These are phyloP conservation scores for Bothriochloa decipiens DNA, from an alignment of 176 grass and related monocot species.

Conservation along the genomic window DNA sequence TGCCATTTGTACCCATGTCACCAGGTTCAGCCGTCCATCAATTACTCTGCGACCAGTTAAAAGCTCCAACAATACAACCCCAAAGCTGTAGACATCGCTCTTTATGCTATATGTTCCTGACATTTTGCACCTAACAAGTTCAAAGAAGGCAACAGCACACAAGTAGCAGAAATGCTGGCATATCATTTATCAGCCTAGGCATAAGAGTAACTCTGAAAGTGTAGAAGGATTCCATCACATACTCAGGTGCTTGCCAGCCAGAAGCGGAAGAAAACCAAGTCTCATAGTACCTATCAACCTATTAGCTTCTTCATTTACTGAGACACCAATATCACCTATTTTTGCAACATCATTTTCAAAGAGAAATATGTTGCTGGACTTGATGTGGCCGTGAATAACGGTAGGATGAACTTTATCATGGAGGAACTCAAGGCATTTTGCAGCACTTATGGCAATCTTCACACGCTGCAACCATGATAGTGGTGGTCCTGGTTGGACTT, in stretches of 20 bases:
- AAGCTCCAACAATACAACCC: constrained; percentile 54
- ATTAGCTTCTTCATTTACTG: no score
- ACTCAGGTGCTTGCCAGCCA: constrained; percentile 59
- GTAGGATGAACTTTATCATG: no score
- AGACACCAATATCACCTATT: no score
- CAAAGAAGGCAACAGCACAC: background rate
- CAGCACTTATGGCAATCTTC: no score
- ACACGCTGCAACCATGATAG: no score
- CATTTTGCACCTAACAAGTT: constrained; percentile 28
- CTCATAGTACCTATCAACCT: rapidly evolving
- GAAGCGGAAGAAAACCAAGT: background rate
- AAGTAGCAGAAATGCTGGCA: background rate
- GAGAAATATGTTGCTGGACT: no score
- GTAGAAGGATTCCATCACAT: background rate
- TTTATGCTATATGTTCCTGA: constrained; percentile 22
- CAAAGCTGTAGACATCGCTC: constrained; percentile 57
- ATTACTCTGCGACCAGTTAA: constrained; percentile 43
- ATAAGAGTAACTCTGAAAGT: background rate
- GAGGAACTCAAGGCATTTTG: no score
- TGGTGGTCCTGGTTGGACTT: no score
- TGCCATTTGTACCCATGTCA: constrained; percentile 44
- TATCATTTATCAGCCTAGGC: background rate
- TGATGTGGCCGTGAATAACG: no score
- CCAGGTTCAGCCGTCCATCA: constrained; percentile 40
- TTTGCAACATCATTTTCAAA: no score